Conservation (phyloP, 1,284 basidiomycete genomes). For the Pisolithus thermaeus region DNA sequence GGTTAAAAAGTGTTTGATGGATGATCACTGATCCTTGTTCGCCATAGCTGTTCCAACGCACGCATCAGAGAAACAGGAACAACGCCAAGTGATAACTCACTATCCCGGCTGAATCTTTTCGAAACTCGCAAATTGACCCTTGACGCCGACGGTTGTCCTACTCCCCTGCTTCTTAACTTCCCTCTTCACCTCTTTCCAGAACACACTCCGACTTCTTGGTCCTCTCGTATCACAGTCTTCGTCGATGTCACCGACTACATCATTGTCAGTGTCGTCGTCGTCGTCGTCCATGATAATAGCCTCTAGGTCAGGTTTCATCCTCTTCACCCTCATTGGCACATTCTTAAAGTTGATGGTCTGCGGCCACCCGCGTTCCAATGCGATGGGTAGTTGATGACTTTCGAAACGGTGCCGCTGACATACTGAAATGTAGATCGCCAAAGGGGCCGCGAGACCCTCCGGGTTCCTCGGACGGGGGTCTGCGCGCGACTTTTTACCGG, state of each 20-base stretch:
- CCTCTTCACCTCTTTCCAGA: slow-evolving; percentile 61
- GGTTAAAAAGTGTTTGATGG: slow-evolving; percentile 64
- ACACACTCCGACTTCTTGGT: slow-evolving; percentile 48
- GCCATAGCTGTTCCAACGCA: slow-evolving; percentile 54
- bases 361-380: slow-evolving; percentile 67
- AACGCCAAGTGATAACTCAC: slow-evolving; percentile 39
- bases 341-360: slow-evolving; percentile 57
- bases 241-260: slow-evolving; percentile 9
- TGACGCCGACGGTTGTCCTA: slow-evolving; percentile 57
- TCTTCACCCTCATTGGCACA: slow-evolving; percentile 47
- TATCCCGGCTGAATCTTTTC: slow-evolving; percentile 77
- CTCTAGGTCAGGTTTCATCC: slow-evolving; percentile 41
- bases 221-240: slow-evolving; percentile 18
- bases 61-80: not conserved
- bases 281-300: slow-evolving; percentile 45
- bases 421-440: slow-evolving; percentile 54
- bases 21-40: slow-evolving; percentile 75
- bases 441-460: slow-evolving; percentile 58
- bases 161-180: slow-evolving; percentile 59
- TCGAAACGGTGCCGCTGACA: slow-evolving; percentile 78
- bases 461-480: slow-evolving; percentile 67
- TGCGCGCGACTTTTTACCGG: slow-evolving; percentile 44
- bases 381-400: slow-evolving; percentile 60
- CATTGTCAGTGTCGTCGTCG: slow-evolving; percentile 24
- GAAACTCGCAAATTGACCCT: slow-evolving; percentile 68